Evolutionary conservation across 1,284 basidiomycete species (phyloP), one percentile per base, ranked within the genome.

Genomic region (Tylopilus orsonianus): DNA sequence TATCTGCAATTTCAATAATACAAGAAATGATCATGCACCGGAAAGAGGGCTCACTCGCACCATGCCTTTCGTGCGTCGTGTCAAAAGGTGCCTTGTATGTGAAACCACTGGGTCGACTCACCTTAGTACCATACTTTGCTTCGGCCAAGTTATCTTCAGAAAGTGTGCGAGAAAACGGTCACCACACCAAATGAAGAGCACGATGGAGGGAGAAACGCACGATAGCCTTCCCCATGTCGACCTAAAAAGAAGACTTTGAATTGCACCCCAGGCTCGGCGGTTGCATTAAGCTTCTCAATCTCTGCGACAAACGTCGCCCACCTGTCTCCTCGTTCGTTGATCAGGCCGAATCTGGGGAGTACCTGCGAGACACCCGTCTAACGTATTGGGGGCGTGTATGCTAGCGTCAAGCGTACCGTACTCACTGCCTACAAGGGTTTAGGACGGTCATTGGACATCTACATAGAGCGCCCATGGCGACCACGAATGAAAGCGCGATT

Each of bases 181-280:
- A 48, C 29, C 19, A 3, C n/a, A 30, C 12, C 18, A 29, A 38
- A 41, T 42, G 14, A 19, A 20, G 19, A 16, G 22, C 2, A 10
- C 5, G 18, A 13, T 10, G 18, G 6, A 27, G 3, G 10, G 16
- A 14, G 22, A 32, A 20, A 59, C 51, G 40, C 22, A 59, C 55
- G 55, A 38, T 72, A 84, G 44, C 88, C 89, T 68, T 90, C 71
- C 0, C 89, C 89, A 55, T 91, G 88, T 52, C 89, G 71, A 3
- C 79, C 79, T 12, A 89, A 62, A 50, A 82, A 80, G 48, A 90
- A 72, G 9, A 88, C 73, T 59, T 88, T 90, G 66, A 80, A 80
- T 4, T 66, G 66, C 9, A 71, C 72, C 3, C 67, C 64, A 0
- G 56, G 51, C 5, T 70, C 62, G 1, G 75, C 71, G 0, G 66